A percentile compares a stretch with the other conserved stretches of the same genome.
Conservation (phyloP, 1,284 basidiomycete species). For the Bjerkandera adusta region DNA sequence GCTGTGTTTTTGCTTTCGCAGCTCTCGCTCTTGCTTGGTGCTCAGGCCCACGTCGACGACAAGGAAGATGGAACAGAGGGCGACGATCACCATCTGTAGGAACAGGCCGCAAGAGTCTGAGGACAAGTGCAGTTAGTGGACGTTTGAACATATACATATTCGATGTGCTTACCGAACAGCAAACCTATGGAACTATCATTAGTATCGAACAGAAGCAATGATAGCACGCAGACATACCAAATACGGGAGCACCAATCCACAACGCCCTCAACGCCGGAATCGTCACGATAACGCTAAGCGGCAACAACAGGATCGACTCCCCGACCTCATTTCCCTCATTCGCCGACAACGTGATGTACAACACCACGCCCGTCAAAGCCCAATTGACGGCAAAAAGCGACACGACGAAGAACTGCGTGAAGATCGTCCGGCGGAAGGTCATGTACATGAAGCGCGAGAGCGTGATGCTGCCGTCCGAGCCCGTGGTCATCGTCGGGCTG, state of each 20-base stretch:
- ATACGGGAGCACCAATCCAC: slow-evolving; percentile 20
- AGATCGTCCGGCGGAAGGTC: slow-evolving; percentile 11
- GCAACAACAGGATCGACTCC: slow-evolving; percentile 19
- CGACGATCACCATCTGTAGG: slow-evolving; percentile 20
- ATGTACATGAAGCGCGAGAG: slow-evolving; percentile 13
- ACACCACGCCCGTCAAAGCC: slow-evolving; percentile 18
- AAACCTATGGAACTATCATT: slow-evolving; percentile 10
- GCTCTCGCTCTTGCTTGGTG: slow-evolving; percentile 4
- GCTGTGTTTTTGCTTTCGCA: slow-evolving; percentile 8
- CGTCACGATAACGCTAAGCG: slow-evolving; percentile 20
- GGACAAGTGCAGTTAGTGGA: too few relatives aligned
- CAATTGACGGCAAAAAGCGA: slow-evolving; percentile 20
- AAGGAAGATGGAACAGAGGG: slow-evolving; percentile 20
- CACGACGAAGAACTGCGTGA: slow-evolving; percentile 20
- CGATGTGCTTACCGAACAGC: slow-evolving; percentile 15
- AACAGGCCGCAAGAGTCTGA: slow-evolving; percentile 17
- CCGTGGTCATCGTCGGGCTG: slow-evolving; percentile 4
- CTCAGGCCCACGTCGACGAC: slow-evolving; percentile 17
- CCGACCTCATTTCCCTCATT: slow-evolving; percentile 15
- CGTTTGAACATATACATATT: too few relatives aligned
- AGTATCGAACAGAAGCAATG: not conserved
- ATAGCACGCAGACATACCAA: slow-evolving; percentile 13
- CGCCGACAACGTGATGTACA: slow-evolving; percentile 19
- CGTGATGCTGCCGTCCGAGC: slow-evolving; percentile 3
- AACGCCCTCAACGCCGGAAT: slow-evolving; percentile 20